phyloP scores from a whole-genome alignment of 495 filamentous ascomycete species.

The Beverwykella pulmonaria region DNA sequence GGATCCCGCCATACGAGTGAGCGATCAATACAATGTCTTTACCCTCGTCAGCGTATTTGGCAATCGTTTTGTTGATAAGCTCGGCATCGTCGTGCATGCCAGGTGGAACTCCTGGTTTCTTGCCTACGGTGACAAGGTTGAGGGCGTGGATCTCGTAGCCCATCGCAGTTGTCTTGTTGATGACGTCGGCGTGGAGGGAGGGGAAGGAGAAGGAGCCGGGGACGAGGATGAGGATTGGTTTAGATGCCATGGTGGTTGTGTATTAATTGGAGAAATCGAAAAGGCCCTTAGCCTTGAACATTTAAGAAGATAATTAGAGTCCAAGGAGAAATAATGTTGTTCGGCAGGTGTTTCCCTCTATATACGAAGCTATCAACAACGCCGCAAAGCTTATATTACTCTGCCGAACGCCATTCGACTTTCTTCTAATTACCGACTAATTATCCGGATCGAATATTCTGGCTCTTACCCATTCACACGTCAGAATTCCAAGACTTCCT shows the following conservation, averaged over 20 bases:
- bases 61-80: slow-evolving; percentile 5
- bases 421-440: no score
- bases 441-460: no score
- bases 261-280: no score
- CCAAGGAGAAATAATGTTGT: no score
- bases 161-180: slow-evolving; percentile 31
- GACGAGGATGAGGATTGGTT: slow-evolving; percentile 48
- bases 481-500: no score
- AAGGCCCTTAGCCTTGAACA: no score
- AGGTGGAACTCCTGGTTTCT: slow-evolving; percentile 12
- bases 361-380: no score
- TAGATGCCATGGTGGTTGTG: slow-evolving; percentile 5
- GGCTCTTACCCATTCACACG: no score
- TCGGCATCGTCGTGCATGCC: slow-evolving; percentile 30
- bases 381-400: no score
- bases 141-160: slow-evolving; percentile 36
- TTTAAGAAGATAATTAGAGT: no score
- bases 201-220: slow-evolving; percentile 48
- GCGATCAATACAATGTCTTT: slow-evolving; percentile 30
- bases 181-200: slow-evolving; percentile 41
- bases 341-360: no score
- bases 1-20: slow-evolving; percentile 32
- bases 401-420: no score
- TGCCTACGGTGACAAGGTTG: slow-evolving; percentile 25
- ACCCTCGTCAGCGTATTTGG: slow-evolving; percentile 25